A percentile compares a stretch with the other conserved stretches of the same genome.
These are phyloP conservation scores for Neurospora sp. DNA, from an alignment of 495 filamentous ascomycete species.

Conservation along the genomic window DNA sequence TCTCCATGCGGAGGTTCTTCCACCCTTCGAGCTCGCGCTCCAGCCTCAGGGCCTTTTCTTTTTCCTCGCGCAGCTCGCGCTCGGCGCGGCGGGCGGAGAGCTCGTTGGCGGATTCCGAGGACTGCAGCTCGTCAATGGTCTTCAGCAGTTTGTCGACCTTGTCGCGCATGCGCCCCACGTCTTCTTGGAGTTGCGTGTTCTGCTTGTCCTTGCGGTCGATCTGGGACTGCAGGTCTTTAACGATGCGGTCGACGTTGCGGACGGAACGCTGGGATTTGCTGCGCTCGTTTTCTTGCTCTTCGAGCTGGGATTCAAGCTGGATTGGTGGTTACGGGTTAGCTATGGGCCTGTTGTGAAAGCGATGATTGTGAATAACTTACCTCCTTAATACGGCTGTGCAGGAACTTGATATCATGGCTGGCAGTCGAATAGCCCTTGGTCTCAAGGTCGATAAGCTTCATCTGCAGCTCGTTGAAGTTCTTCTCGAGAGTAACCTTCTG, in stretches of 20 bases:
- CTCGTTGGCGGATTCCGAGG: slow-evolving; percentile 69
- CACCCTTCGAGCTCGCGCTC: slow-evolving; percentile 84
- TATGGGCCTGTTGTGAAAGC: slow-evolving; percentile 4
- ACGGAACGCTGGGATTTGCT: slow-evolving; percentile 73
- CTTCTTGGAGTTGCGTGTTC: slow-evolving; percentile 66
- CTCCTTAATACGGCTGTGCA: slow-evolving; percentile 92
- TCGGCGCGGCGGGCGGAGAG: slow-evolving; percentile 74
- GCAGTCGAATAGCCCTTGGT: slow-evolving; percentile 93
- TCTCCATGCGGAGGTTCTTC: slow-evolving; percentile 65
- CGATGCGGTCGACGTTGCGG: slow-evolving; percentile 88
- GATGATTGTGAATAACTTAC: slow-evolving; percentile 39
- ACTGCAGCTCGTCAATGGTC: slow-evolving; percentile 89
- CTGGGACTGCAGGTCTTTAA: slow-evolving; percentile 87
- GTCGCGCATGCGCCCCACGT: slow-evolving; percentile 73
- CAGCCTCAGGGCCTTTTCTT: slow-evolving; percentile 68
- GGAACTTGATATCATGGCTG: slow-evolving; percentile 89
- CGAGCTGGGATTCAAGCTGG: slow-evolving; percentile 89
- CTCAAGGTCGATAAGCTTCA: slow-evolving; percentile 84
- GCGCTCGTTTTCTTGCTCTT: slow-evolving; percentile 68
- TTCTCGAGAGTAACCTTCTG: slow-evolving; percentile 90
- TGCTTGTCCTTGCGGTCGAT: slow-evolving; percentile 87
- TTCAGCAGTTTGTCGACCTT: slow-evolving; percentile 79
- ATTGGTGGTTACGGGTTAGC: slow-evolving; percentile 12
- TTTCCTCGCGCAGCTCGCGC: slow-evolving; percentile 81
- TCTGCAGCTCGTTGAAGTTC: slow-evolving; percentile 79